These are phyloP conservation scores for Penicillium carneum DNA, from an alignment of 2,329 filamentous ascomycete genomes.

Conservation along the genomic window DNA sequence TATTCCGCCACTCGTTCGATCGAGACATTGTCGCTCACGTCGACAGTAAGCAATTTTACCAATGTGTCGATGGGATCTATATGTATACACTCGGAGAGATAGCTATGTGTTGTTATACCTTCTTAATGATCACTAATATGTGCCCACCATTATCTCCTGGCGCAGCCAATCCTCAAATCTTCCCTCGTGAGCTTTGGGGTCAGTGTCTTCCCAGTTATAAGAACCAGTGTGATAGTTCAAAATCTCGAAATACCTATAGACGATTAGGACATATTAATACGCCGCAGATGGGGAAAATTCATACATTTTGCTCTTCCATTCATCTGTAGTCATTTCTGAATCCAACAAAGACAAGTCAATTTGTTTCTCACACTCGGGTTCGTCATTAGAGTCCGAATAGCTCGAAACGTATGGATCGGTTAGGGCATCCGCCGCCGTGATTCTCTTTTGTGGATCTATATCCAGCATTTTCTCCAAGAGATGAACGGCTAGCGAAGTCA, in stretches of 20 bases:
- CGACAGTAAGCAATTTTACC: not conserved
- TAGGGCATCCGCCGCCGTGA: slow-evolving; percentile 83
- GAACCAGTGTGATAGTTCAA: slow-evolving; percentile 16
- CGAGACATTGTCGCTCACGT: not conserved
- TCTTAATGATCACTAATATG: slow-evolving; percentile 8
- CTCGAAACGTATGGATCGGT: slow-evolving; percentile 89
- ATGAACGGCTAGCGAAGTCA: slow-evolving; percentile 79
- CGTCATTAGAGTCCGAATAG: slow-evolving; percentile 94
- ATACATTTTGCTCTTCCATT: slow-evolving; percentile 98
- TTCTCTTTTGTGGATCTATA: slow-evolving; percentile 91
- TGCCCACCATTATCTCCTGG: slow-evolving; percentile 10
- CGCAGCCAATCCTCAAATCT: slow-evolving; percentile 6
- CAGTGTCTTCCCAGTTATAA: slow-evolving; percentile 7
- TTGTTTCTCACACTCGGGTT: slow-evolving; percentile 92
- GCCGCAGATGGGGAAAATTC: not conserved
- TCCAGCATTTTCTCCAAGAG: slow-evolving; percentile 94
- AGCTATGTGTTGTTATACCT: not conserved
- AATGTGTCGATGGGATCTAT: not conserved
- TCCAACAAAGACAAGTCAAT: slow-evolving; percentile 99
- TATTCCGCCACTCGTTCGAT: not conserved
- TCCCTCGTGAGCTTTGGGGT: not conserved
- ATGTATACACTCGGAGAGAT: no score
- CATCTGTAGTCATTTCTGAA: slow-evolving; percentile 91
- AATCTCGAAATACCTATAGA: slow-evolving; percentile 18
- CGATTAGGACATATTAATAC: slow-evolving; percentile 49